Conservation (phyloP, 2,329 filamentous ascomycete genomes). For the Stagonosporopsis tanaceti region DNA sequence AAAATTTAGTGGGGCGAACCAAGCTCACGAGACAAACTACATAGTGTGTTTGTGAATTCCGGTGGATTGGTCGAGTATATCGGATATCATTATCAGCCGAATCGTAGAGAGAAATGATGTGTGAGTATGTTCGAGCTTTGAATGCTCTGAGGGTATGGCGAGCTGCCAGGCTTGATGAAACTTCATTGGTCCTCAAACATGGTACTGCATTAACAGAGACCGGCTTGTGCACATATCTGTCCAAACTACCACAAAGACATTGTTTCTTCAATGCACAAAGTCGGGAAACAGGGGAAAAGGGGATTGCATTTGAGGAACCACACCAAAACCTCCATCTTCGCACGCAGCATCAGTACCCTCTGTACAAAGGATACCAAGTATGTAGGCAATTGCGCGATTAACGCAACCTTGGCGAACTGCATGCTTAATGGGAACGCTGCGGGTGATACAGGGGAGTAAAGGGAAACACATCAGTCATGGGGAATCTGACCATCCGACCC, state of each 20-base stretch:
- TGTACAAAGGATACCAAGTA: constrained; percentile 37
- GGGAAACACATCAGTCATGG: constrained; percentile 53
- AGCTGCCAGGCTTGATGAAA: neutral
- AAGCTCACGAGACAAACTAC: constrained; percentile 5
- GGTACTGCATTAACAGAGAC: neutral
- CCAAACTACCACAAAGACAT: constrained; percentile 24
- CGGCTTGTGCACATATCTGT: neutral
- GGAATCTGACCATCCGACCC: constrained; percentile 50
- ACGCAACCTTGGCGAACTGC: constrained; percentile 31
- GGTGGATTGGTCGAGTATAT: neutral
- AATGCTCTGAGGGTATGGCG: neutral
- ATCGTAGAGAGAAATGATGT: neutral
- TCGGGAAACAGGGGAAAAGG: constrained; percentile 46
- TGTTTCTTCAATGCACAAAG: constrained; percentile 37
- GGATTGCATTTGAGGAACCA: constrained; percentile 45
- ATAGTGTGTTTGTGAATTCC: constrained; percentile 3
- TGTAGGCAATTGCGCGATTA: constrained; percentile 25
- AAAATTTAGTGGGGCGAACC: constrained; percentile 13
- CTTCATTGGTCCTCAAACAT: neutral
- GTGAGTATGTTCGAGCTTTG: neutral
- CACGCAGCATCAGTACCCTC: constrained; percentile 30
- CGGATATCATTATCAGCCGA: neutral
- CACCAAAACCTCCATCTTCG: constrained; percentile 32
- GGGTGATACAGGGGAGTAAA: constrained; percentile 39
- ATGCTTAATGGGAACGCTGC: constrained; percentile 36